phyloP scores from a whole-genome alignment of 192 early-diverging fungal genomes.

The Blastocladiella britannica region DNA sequence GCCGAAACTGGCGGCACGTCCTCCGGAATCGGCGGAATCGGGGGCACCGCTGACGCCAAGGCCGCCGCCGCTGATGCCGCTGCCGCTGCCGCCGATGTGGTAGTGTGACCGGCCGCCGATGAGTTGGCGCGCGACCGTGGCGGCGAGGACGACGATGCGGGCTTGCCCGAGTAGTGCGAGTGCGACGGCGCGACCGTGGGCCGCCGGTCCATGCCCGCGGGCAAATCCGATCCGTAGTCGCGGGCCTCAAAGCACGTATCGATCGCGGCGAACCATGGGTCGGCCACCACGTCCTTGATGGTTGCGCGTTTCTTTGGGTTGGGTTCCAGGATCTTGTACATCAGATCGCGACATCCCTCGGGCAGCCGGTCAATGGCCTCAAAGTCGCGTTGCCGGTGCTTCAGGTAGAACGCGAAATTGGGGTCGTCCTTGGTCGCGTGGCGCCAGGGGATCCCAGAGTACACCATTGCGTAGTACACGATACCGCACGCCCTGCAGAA shows the following conservation, averaged over 20 bases:
- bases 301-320: slow-evolving; percentile 47
- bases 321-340: slow-evolving; percentile 70
- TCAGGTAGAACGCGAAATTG: slow-evolving; percentile 17
- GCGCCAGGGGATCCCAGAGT: slow-evolving; percentile 43
- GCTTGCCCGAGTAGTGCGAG: not conserved
- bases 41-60: not conserved
- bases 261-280: slow-evolving; percentile 53
- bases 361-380: slow-evolving; percentile 37
- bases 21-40: no score
- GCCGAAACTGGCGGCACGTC: no score
- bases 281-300: slow-evolving; percentile 44
- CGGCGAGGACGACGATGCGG: not conserved
- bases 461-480: slow-evolving; percentile 67
- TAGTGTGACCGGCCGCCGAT: not conserved
- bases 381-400: slow-evolving; percentile 24
- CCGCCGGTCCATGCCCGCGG: not conserved
- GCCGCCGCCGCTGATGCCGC: not conserved
- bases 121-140: slow-evolving; percentile 2
- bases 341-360: slow-evolving; percentile 40
- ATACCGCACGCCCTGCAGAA: slow-evolving; percentile 63
- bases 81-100: not conserved
- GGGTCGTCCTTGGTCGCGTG: slow-evolving; percentile 34
- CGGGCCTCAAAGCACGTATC: slow-evolving; percentile 25
- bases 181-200: not conserved
- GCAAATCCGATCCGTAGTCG: not conserved